Base-by-base conservation (phyloP, 2,329 filamentous ascomycete genomes). In the Clonostachys chloroleuca region DNA sequence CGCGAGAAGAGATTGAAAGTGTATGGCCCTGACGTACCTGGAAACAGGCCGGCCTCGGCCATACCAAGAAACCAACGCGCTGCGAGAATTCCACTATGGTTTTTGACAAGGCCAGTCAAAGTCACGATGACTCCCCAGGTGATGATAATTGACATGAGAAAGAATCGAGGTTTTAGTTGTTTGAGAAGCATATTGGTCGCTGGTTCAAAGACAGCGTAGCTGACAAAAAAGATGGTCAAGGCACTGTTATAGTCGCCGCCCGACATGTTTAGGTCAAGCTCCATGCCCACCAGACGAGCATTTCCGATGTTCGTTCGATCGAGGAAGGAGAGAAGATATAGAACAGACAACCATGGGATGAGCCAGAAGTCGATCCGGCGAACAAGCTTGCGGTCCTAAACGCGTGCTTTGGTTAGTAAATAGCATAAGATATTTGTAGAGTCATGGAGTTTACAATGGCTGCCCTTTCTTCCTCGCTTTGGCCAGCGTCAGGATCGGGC, bases 101-200 rank as follows among this genome's bases (percentile, higher is more conserved):
- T 74, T 33, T 62, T 61, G 0, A 78, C 75, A n/a, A 78, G 67
- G 0, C 75, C 75, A 70, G 77, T 78, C 18, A 78, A 57, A 0
- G 74, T 76, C 70, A 78, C 70, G 16, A 74, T 69, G 3, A 65
- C 18, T 4, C 68, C 66, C 72, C 73, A 47, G n/a, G 34, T 20
- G 30, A 46, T 40, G 83, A 95, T 92, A 56, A 92, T 92, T 6
- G 75, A 66, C 0, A 88, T 85, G 24, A 92, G 75, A 69, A 91
- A 95, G 45, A 88, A 67, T 36, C 81, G 86, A 0, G 89, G 89
- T 0, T 84, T 77, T 45, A 91, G 70, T 12, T 75, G 78, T 64
- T 92, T 94, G 47, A 94, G 78, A 10, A 92, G 66, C 10, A 92
- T 65, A 56, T 94, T 94, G 47, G 84, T 89, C n/a, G 87, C 70